A percentile compares a stretch with the other conserved stretches of the same genome.
These are phyloP conservation scores for Saccharomyces mikatae DNA, from an alignment of 805 yeast species.

Conservation along the genomic window DNA sequence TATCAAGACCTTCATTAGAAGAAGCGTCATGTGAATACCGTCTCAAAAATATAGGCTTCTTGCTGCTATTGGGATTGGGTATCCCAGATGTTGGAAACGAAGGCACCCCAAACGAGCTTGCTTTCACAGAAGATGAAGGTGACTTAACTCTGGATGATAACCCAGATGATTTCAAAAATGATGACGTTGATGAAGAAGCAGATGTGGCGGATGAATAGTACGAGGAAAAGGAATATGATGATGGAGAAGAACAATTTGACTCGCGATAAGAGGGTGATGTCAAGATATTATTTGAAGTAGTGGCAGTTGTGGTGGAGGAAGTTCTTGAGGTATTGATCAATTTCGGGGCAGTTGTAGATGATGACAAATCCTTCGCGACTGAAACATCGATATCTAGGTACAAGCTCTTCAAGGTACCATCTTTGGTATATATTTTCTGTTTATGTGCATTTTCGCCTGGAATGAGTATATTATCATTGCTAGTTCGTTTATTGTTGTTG, in stretches of 20 bases:
- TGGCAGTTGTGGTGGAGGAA: background rate
- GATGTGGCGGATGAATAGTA: slow-evolving; percentile 5
- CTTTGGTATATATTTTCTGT: background rate
- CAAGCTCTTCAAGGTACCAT: background rate
- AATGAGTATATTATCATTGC: background rate
- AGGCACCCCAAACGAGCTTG: slow-evolving; percentile 2
- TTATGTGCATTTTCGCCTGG: background rate
- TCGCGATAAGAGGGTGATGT: background rate
- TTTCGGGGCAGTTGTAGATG: slow-evolving; percentile 2
- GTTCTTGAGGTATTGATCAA: background rate
- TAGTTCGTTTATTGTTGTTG: background rate
- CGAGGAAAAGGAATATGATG: slow-evolving; percentile 3
- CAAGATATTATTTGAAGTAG: slow-evolving; percentile 3
- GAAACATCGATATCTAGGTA: slow-evolving; percentile 30
- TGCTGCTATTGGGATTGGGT: slow-evolving; percentile 12
- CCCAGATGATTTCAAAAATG: background rate
- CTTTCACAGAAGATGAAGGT: background rate
- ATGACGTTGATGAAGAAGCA: slow-evolving; percentile 4
- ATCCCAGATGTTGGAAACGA: slow-evolving; percentile 8
- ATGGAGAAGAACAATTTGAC: slow-evolving; percentile 1
- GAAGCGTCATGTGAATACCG: slow-evolving; percentile 25
- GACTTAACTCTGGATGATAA: background rate
- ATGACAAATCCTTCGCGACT: slow-evolving; percentile 28
- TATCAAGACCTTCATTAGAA: slow-evolving; percentile 33
- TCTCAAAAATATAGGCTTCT: slow-evolving; percentile 19